phyloP scores from a whole-genome alignment of 78 protist genomes.

The Dictyostelium capitatum region DNA sequence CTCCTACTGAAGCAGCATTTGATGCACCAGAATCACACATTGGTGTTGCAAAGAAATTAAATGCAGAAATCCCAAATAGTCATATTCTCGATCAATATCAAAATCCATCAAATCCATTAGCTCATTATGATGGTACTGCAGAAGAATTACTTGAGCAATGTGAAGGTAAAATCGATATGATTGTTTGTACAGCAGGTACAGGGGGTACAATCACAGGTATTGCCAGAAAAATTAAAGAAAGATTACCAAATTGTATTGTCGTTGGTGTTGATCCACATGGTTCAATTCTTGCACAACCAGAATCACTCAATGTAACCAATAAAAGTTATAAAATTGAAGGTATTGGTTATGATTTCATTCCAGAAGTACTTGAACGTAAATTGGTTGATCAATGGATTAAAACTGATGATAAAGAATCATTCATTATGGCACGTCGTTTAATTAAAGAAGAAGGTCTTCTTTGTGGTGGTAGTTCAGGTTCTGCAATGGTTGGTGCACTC shows the following conservation, averaged over 20 bases:
- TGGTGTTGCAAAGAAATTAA: slow-evolving; percentile 90
- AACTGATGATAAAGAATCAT: slow-evolving; percentile 89
- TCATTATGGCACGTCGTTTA: slow-evolving; percentile 92
- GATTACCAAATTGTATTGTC: slow-evolving; percentile 81
- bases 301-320: slow-evolving; percentile 46
- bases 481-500: slow-evolving; percentile 90
- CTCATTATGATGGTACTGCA: slow-evolving; percentile 96
- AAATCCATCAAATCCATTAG: slow-evolving; percentile 93
- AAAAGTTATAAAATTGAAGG: slow-evolving; percentile 94
- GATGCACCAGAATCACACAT: slow-evolving; percentile 94
- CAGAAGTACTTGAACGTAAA: slow-evolving; percentile 85
- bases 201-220: slow-evolving; percentile 98
- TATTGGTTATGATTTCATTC: slow-evolving; percentile 98
- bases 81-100: slow-evolving; percentile 89
- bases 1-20: slow-evolving; percentile 96
- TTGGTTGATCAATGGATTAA: slow-evolving; percentile 93
- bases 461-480: slow-evolving; percentile 93
- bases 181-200: slow-evolving; percentile 98
- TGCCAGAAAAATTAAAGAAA: slow-evolving; percentile 92
- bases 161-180: slow-evolving; percentile 91
- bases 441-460: slow-evolving; percentile 93
- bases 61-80: slow-evolving; percentile 88
- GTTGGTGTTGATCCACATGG: slow-evolving; percentile 98
- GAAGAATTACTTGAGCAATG: slow-evolving; percentile 91
- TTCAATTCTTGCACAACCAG: slow-evolving; percentile 95